Percentiles rank a stretch among this genome's conserved stretches.
phyloP scores from a whole-genome alignment of 495 filamentous ascomycete species.

The Pseudoneurospora amorphoporcata region DNA sequence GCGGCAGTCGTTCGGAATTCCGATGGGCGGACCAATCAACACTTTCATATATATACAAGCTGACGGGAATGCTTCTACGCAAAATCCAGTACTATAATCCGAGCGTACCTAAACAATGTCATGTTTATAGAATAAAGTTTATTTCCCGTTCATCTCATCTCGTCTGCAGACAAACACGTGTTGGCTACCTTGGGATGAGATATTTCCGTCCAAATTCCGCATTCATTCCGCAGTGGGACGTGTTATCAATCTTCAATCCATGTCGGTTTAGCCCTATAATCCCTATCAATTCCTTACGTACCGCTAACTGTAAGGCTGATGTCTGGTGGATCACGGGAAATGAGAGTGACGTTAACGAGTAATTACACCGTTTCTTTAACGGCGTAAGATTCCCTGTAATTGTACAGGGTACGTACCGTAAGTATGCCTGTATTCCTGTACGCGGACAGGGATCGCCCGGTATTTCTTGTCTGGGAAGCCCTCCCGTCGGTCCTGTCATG shows the following conservation, averaged over 20 bases:
- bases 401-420: background rate
- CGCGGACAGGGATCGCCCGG: background rate
- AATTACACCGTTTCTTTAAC: background rate
- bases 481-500: background rate
- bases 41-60: background rate
- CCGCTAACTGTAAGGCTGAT: background rate
- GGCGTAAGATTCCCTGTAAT: background rate
- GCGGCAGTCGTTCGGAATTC: background rate
- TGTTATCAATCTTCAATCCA: background rate
- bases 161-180: background rate
- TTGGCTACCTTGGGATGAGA: background rate
- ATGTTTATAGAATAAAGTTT: background rate
- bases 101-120: background rate
- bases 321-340: background rate
- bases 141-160: background rate
- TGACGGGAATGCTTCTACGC: too few relatives aligned
- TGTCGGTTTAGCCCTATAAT: background rate
- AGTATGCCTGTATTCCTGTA: background rate
- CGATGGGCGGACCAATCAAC: background rate
- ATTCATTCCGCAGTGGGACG: background rate
- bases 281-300: background rate
- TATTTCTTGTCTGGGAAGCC: background rate
- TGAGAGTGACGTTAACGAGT: background rate
- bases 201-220: background rate
- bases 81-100: background rate